Evolutionary conservation across 2,329 filamentous ascomycete genomes (phyloP), one percentile per base, ranked within the genome.

Genomic region (Paramyrothecium sp.): DNA sequence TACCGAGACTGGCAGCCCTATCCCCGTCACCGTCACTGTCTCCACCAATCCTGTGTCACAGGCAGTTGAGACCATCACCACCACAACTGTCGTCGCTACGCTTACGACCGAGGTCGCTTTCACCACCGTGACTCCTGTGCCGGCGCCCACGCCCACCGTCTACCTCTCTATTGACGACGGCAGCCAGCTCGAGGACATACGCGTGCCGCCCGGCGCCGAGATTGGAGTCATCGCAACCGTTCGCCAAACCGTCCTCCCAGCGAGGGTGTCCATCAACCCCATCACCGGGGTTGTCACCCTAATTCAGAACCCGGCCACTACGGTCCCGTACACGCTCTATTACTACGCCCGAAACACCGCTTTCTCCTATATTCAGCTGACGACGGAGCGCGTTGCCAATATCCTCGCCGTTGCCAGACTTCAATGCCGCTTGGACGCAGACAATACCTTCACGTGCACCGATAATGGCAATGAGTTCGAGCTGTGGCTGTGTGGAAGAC

Each of bases 1-100:
- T 47, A 56, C 53, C n/a, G 30, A 47, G 51, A 57, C 22, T 17
- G 58, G 53, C 16, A 47, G 19, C 12, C 26, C 57, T 19, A 51
- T 55, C 54, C n/a, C 48, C 17, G 56, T 57, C 10, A 55, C 53
- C 19, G 54, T 46, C 16, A 56, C 47, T 10, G 51, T 51, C 30
- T 44, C 55, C 13, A 53, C 55, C 17, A 22, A 49, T 11, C 21
- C 57, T 5, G 34, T 53, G 10, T 53, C 52, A 5, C 47, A 38
- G 26, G 23, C 53, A 26, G 52, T 60, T 17, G 54, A 55, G 20
- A 58, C 56, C 4, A 20, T 33, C n/a, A 55, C 53, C 11, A 20
- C 23, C 11, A 53, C 55, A 30, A 34, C 44, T 16, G 48, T 50
- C 46, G 56, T 56, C 20, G 51, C 56, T 33, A 60, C 56, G 30